Evolutionary conservation across 495 filamentous ascomycete species (phyloP).

Genomic region (Neurospora pannonica): DNA sequence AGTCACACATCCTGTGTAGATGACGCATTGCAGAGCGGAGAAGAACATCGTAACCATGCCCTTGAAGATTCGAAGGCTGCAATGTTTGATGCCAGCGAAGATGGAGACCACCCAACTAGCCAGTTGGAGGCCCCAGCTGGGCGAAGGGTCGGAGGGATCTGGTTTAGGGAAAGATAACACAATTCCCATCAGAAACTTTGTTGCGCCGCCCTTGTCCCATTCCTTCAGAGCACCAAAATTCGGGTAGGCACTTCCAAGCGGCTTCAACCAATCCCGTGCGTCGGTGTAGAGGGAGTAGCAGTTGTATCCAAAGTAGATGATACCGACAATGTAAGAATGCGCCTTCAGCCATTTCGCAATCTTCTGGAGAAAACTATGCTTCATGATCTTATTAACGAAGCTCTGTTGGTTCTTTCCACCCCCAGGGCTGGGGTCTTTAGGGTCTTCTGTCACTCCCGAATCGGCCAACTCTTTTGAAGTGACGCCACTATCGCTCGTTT

Average conservation of each 20-base stretch:
- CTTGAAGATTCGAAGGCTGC: background rate
- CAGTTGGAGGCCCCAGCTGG: background rate
- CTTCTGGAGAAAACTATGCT: background rate
- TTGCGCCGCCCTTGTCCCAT: background rate
- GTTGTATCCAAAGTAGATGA: background rate
- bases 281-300: background rate
- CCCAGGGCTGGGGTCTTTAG: background rate
- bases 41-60: background rate
- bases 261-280: background rate
- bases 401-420: background rate
- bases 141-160: background rate
- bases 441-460: too few species aligned
- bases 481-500: background rate
- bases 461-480: too few species aligned
- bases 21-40: background rate
- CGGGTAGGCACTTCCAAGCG: background rate
- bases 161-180: background rate
- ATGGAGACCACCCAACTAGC: background rate
- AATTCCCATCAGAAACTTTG: background rate
- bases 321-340: background rate
- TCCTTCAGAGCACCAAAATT: background rate
- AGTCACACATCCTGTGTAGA: background rate
- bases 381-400: background rate
- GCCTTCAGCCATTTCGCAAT: background rate
- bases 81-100: background rate